Evolutionary conservation across 306 rosid genomes (phyloP).

Genomic region (Ziziphus jujuba): DNA sequence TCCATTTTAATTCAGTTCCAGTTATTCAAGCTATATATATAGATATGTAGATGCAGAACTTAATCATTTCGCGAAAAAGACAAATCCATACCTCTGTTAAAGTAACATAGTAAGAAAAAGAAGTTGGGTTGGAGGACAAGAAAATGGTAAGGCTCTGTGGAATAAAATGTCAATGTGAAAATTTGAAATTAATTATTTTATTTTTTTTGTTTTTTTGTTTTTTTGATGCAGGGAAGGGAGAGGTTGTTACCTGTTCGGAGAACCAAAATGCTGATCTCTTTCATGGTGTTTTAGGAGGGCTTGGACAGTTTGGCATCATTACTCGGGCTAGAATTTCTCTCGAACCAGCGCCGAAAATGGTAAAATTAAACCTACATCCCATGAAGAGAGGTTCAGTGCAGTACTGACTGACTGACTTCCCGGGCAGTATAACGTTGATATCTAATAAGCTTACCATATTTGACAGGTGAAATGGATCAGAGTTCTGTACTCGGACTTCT

Average conservation of each 20-base stretch:
- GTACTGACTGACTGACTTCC: neutral
- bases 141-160: neutral
- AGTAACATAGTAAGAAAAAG: neutral
- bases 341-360: constrained; percentile 85
- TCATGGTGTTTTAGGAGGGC: constrained; percentile 85
- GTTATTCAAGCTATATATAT: neutral
- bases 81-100: neutral
- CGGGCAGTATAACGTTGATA: neutral
- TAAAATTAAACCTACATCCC: constrained; percentile 21
- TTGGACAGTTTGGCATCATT: constrained; percentile 96
- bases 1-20: neutral
- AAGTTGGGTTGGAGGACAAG: neutral
- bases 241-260: constrained; percentile 70
- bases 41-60: neutral
- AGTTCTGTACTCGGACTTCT: constrained; percentile 82
- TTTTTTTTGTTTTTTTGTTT: too few relatives aligned
- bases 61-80: neutral
- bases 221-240: constrained; percentile 79
- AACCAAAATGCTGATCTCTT: constrained; percentile 73
- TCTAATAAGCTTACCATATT: constrained; percentile 22
- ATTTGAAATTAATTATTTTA: too few relatives aligned
- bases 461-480: constrained; percentile 92
- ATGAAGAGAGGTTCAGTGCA: constrained; percentile 5
- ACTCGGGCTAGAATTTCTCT: constrained; percentile 84
- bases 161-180: neutral